Evolutionary conservation across 371 early-diverging fungal genomes (phyloP).

Genomic region (Zychaea mexicana): DNA sequence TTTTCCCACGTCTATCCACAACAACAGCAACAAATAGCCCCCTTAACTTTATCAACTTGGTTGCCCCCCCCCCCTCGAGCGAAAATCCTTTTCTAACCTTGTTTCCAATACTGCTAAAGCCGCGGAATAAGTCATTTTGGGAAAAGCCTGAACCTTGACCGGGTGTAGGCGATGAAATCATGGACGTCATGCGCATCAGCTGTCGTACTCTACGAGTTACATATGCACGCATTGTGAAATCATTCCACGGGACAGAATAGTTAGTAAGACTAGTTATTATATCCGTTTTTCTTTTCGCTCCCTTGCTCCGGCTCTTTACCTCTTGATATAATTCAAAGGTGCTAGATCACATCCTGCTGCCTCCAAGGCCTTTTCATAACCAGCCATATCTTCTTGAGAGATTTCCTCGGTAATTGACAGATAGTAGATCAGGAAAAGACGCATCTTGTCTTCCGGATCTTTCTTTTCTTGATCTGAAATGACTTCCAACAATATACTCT

Average conservation of each 20-base stretch:
- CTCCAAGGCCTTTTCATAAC: constrained; percentile 78
- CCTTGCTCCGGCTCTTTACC: constrained; percentile 40
- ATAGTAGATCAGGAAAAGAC: constrained; percentile 88
- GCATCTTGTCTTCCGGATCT: constrained; percentile 85
- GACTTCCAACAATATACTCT: constrained; percentile 78
- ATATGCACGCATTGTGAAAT: neutral
- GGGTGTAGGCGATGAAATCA: constrained; percentile 53
- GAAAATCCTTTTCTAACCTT: too few relatives aligned
- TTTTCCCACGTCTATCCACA: too few relatives aligned
- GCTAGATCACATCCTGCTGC: constrained; percentile 77
- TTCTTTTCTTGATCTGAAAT: constrained; percentile 82
- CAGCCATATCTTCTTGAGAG: constrained; percentile 77
- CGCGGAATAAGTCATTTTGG: constrained; percentile 57
- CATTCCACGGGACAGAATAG: too few relatives aligned
- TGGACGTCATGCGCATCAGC: constrained; percentile 67
- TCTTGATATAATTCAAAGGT: constrained; percentile 81
- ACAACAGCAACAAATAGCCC: too few relatives aligned
- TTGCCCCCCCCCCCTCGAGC: neutral
- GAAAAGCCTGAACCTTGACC: constrained; percentile 54
- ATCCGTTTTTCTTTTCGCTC: neutral
- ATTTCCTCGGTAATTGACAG: constrained; percentile 75
- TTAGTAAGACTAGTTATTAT: neutral
- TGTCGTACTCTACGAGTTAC: constrained; percentile 60
- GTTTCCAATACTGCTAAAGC: constrained; percentile 85
- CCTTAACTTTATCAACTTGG: neutral